Evolutionary conservation across 2,329 filamentous ascomycete species (phyloP), one percentile per base, ranked within the genome.

Genomic region (Zalaria obscura): DNA sequence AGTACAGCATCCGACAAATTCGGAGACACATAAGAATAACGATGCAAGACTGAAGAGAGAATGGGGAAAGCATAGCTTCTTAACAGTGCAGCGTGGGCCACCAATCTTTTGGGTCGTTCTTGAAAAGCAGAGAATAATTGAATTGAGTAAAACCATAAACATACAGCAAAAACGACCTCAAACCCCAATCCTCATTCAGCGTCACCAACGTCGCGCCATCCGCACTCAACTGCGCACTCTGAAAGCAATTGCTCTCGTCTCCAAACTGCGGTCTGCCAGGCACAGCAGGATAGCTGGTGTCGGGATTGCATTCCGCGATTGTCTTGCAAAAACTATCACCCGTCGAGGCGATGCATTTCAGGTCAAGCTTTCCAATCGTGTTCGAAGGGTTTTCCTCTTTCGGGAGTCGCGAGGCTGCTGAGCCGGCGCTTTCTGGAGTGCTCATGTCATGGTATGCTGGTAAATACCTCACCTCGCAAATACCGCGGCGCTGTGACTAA

Each of bases 141-240:
- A 28, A 27, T 29, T 25, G 5, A 33, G 25, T 40, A 25, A 10
- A 25, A 25, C 27, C 6, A 32, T 26, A 26, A 27, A 40, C 42
- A 36, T 41, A 44, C 59, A 78, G 52, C 5, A 76, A 62, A 51
- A 70, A 75, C 1, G 68, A 69, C 49, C 69, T 63, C n/a, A 73
- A 61, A 43, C 60, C 54, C 40, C 72, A 61, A 47, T 72, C 66
- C 18, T 63, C 66, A 43, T 65, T 70, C 34, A 68, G 67, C 2
- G 73, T 72, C 44, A 80, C 53, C 25, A 79, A 52, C 25, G 66
- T 69, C 1, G 71, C 76, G 5, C 75, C 75, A 53, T 79, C 75
- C 10, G 70, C 60, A 5, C 68, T 56, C 47, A 60, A 70, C 51
- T 67, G 59, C 10, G 63, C 65, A 31, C 56, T 55, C 47, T 65